Evolutionary conservation across 805 yeast genomes (phyloP), one percentile per base, ranked within the genome.

Genomic region (Yamadazyma paraphyllophila): DNA sequence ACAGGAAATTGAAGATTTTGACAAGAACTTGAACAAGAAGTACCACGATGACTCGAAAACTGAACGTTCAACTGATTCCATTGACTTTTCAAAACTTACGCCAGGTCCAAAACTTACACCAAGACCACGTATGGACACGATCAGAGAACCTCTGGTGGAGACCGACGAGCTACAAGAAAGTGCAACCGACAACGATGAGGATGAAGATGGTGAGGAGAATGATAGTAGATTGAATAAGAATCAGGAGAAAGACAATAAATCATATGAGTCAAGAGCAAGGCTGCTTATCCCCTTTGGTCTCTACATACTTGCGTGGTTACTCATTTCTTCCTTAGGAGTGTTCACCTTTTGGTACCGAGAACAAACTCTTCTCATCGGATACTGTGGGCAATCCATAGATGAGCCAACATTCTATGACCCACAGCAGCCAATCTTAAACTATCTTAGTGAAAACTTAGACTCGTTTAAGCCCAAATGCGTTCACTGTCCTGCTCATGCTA

Each of bases 401-500:
- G 63, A 66, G 39, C 73, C 75, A 14, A 70, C 77, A 5, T 63
- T 77, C 41, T 67, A 70, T 1, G 39, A 51, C 11, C 44, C 58
- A 20, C 56, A 61, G 5, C 54, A 60, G 4, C 64, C 66, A 26
- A 56, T 63, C 0, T 48, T 79, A 24, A 52, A 61, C 3, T 40
- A 54, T 8, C 31, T 74, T 8, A 87, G 85, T 34, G 55, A 62
- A 0, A 64, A 68, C 46, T 61, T 85, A 46, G 78, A 76, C 40
- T 46, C 58, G 0, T 60, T 75, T 41, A 74, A 75, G 40, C 95
- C 96, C 2, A 37, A 53, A 0, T 92, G 99, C 66, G 66, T 77
- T 3, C 78, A 78, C 20, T 92, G 98, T 60, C 97, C 98, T 1
- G 77, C 73, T 3, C 83, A 91, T 65, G 94, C 91, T 0, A 70